Conservation (phyloP, 768 basidiomycete species). For the Boletus sp. region DNA sequence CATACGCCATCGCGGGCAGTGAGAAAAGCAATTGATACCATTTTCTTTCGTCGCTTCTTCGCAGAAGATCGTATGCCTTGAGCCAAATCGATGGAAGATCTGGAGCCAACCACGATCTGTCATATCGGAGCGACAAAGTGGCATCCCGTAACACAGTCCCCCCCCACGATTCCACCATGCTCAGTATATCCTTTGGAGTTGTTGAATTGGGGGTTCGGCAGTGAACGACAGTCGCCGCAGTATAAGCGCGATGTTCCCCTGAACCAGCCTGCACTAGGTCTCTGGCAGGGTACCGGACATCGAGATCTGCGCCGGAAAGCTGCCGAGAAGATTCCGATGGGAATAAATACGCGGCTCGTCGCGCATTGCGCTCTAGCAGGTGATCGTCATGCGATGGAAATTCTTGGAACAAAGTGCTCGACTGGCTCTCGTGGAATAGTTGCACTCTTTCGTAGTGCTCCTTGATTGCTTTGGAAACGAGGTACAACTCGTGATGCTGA, state of each 20-base stretch:
- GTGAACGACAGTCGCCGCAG: constrained; percentile 8
- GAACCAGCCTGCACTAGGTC: neutral
- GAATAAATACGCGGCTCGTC: constrained; percentile 13
- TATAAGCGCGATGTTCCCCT: constrained; percentile 18
- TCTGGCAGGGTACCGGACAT: constrained; percentile 12
- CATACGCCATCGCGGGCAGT: constrained; percentile 33
- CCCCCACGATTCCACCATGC: constrained; percentile 10
- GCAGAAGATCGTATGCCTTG: constrained; percentile 27
- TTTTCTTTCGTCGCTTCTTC: constrained; percentile 4
- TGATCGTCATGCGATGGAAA: constrained; percentile 7
- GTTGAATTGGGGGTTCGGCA: neutral
- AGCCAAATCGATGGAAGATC: constrained; percentile 25
- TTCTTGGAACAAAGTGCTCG: neutral
- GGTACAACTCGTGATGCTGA: constrained; percentile 32
- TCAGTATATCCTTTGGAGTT: neutral
- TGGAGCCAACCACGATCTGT: constrained; percentile 26
- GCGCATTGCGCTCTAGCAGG: constrained; percentile 18
- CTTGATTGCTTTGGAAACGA: constrained; percentile 28
- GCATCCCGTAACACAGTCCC: neutral
- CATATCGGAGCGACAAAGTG: constrained; percentile 22
- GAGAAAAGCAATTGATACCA: constrained; percentile 29
- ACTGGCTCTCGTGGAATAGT: constrained; percentile 3
- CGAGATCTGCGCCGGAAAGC: neutral
- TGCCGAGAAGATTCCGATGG: constrained; percentile 8
- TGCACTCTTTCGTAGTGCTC: constrained; percentile 19